These are phyloP conservation scores for Penicillium sp. DNA, from an alignment of 2,329 filamentous ascomycete genomes.

Conservation along the genomic window DNA sequence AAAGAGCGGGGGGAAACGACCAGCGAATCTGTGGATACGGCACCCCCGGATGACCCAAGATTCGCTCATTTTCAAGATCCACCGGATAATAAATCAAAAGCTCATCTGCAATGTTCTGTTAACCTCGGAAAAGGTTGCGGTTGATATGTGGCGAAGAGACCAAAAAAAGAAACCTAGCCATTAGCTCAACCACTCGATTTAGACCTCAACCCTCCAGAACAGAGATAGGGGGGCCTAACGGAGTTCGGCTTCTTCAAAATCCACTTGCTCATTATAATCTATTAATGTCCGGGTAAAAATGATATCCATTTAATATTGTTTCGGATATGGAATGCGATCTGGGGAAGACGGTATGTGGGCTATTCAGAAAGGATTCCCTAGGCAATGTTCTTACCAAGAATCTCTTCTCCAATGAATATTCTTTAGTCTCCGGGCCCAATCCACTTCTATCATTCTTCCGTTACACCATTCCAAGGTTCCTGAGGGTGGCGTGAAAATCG, in stretches of 20 bases:
- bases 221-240: background rate
- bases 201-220: background rate
- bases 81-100: background rate
- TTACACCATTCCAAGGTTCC: background rate
- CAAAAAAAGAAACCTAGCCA: background rate
- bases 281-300: background rate
- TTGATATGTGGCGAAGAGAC: background rate
- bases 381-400: background rate
- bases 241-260: background rate
- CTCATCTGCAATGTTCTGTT: no score
- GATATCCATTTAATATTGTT: background rate
- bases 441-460: background rate
- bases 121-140: background rate
- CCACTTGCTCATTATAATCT: background rate
- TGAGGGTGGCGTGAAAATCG: background rate
- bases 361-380: background rate
- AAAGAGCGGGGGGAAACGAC: background rate
- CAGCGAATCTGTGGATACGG: background rate
- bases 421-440: background rate
- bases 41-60: background rate
- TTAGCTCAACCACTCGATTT: background rate
- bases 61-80: background rate
- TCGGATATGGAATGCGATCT: background rate
- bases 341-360: background rate
- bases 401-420: background rate